Evolutionary conservation across 345 rosid species (phyloP).

Genomic region (Pistacia atlantica): DNA sequence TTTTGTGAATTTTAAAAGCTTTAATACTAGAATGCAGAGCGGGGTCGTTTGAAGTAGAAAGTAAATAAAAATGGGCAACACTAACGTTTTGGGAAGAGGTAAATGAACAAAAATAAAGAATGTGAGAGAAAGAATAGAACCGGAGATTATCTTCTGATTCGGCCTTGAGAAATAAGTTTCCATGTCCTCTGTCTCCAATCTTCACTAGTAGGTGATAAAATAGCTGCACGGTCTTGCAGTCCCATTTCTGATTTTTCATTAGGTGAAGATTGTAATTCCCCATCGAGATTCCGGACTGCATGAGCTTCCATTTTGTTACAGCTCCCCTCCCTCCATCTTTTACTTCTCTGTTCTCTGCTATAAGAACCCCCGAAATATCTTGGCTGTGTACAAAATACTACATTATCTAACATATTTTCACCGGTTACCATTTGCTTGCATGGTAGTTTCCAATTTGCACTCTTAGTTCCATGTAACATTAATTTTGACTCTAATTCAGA

Average conservation of each 20-base stretch:
- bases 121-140: not conserved
- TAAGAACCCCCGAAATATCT: slow-evolving; percentile 8
- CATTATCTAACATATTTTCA: not conserved
- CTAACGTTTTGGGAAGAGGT: not conserved
- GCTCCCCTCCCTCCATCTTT: slow-evolving; percentile 22
- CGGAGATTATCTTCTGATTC: not conserved
- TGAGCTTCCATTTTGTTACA: not conserved
- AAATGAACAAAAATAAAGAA: too few relatives aligned
- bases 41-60: not conserved
- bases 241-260: slow-evolving; percentile 28
- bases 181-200: not conserved
- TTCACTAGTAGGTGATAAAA: not conserved
- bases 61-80: too few relatives aligned
- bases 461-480: not conserved
- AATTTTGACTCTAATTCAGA: slow-evolving; percentile 35
- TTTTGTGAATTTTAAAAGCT: not conserved
- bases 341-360: slow-evolving; percentile 18
- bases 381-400: slow-evolving; percentile 42
- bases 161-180: not conserved
- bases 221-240: not conserved
- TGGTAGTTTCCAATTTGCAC: not conserved
- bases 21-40: not conserved
- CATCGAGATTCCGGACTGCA: slow-evolving; percentile 22
- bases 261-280: slow-evolving; percentile 22
- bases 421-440: not conserved